phyloP scores from a whole-genome alignment of 257 asterid genomes.

The Coffea eugenioides region DNA sequence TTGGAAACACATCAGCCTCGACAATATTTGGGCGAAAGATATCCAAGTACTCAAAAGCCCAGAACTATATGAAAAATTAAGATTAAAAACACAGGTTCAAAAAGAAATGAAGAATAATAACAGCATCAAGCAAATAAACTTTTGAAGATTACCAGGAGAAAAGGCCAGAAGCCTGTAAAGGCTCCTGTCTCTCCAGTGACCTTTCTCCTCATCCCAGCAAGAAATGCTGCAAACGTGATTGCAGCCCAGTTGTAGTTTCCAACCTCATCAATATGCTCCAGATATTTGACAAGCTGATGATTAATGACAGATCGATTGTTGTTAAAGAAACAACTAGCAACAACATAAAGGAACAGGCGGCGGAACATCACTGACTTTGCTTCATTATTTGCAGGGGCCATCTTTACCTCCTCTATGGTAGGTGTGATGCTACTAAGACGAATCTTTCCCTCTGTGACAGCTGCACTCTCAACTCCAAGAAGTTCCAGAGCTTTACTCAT shows the following conservation, averaged over 20 bases:
- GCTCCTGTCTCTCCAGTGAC: slow-evolving; percentile 24
- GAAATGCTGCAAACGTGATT: slow-evolving; percentile 21
- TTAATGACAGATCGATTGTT: slow-evolving; percentile 13
- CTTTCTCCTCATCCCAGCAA: slow-evolving; percentile 23
- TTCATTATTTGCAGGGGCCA: slow-evolving; percentile 16
- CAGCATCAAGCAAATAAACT: background rate
- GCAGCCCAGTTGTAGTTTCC: slow-evolving; percentile 19
- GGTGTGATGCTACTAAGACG: slow-evolving; percentile 24
- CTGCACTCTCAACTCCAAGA: slow-evolving; percentile 15
- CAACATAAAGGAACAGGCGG: slow-evolving; percentile 14
- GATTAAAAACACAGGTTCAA: background rate
- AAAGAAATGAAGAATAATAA: background rate
- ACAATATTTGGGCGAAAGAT: slow-evolving; percentile 18
- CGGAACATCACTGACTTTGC: slow-evolving; percentile 20
- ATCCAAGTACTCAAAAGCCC: slow-evolving; percentile 23
- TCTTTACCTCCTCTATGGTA: slow-evolving; percentile 11
- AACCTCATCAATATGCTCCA: slow-evolving; percentile 14
- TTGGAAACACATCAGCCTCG: slow-evolving; percentile 16
- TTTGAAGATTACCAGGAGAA: slow-evolving; percentile 12
- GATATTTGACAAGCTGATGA: slow-evolving; percentile 17
- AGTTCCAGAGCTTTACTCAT: slow-evolving; percentile 19
- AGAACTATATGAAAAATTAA: background rate
- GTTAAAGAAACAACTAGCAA: slow-evolving; percentile 21
- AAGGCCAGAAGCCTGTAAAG: slow-evolving; percentile 25
- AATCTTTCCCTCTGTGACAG: slow-evolving; percentile 22